Percentiles rank a stretch among this genome's conserved stretches.
Evolutionary conservation across 2,329 filamentous ascomycete genomes (phyloP).

Genomic region (Fusarium ramigenum): DNA sequence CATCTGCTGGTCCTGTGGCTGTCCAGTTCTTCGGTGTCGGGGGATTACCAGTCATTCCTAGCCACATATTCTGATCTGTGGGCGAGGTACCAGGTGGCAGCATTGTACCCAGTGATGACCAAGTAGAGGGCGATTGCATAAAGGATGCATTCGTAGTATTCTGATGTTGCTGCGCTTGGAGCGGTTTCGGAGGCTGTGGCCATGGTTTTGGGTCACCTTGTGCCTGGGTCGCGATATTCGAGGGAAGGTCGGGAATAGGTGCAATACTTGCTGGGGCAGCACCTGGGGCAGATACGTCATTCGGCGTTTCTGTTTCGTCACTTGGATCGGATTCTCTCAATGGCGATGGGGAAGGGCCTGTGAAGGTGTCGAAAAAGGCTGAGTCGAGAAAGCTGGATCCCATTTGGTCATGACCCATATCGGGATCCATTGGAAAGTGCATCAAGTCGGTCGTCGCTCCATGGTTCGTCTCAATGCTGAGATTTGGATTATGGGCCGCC

Average conservation of each 20-base stretch:
- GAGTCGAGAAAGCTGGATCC: slow-evolving; percentile 26
- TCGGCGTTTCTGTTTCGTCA: slow-evolving; percentile 20
- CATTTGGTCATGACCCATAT: slow-evolving; percentile 17
- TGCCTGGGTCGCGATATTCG: background rate
- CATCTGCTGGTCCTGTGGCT: slow-evolving; percentile 3
- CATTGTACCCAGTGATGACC: slow-evolving; percentile 30
- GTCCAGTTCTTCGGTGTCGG: slow-evolving; percentile 25
- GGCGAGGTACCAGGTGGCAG: slow-evolving; percentile 16
- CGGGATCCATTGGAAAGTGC: slow-evolving; percentile 15
- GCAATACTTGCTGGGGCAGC: background rate
- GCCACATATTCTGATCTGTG: slow-evolving; percentile 20
- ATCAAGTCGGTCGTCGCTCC: slow-evolving; percentile 7
- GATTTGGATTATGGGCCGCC: slow-evolving; percentile 8
- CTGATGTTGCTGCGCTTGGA: background rate
- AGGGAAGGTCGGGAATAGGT: background rate
- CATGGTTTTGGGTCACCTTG: slow-evolving; percentile 4
- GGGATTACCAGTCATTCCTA: slow-evolving; percentile 4
- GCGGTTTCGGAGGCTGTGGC: background rate
- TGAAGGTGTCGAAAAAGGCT: slow-evolving; percentile 36
- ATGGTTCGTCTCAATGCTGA: background rate
- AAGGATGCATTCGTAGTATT: background rate
- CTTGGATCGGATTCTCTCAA: slow-evolving; percentile 10
- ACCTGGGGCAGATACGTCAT: background rate
- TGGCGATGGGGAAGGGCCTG: slow-evolving; percentile 24
- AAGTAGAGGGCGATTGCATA: slow-evolving; percentile 22